Base-by-base conservation (phyloP, 192 early-diverging fungal species). In the Entophlyctis luteolus region DNA sequence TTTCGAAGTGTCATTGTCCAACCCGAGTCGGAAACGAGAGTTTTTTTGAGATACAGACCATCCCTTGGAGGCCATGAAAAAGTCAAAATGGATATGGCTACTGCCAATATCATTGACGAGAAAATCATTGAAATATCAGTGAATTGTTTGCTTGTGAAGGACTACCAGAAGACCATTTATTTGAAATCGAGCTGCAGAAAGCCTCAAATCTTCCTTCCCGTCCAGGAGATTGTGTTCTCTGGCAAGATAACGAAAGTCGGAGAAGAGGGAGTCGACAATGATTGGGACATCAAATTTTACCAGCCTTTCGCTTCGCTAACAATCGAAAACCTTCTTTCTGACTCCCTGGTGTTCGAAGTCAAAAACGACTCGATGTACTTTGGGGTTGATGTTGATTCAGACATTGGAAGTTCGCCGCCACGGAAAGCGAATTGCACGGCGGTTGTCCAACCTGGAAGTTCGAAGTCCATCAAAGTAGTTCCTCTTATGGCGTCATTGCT, bases 71-170 rank as follows among this genome's bases (percentile, higher is more conserved):
- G 20, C 74, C 80, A 53, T 22, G 55, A 60, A 35, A 8, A 29
- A 52, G 33, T 58, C 16, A 60, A 68, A 42, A 48, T 55, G 46
- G 66, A 81, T 0, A 54, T 89, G 20, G 73, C 78, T 20, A 73
- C 68, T 28, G 79, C 84, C 0, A 73, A 89, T 45, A 57, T 73
- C 27, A 68, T 83, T n/a, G 86, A 88, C 48, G 75, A 85, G 34
- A 90, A 91, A 70, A 68, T 74, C 1, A 77, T 88, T 23, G 88
- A 90, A 67, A 87, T 92, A 6, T 85, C 84, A 59, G 82, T 92
- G 46, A 89, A 91, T 65, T 92, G 90, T 57, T 80, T 89, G 10
- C 74, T 90, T 18, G 88, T 92, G 2, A 89, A 89, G 59, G 90
- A 92, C 74, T 91, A 88, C 67, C 89, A 90, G 60, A 85, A 88